Evolutionary conservation across 345 rosid genomes (phyloP).

Genomic region (Capsella bursapastoris): DNA sequence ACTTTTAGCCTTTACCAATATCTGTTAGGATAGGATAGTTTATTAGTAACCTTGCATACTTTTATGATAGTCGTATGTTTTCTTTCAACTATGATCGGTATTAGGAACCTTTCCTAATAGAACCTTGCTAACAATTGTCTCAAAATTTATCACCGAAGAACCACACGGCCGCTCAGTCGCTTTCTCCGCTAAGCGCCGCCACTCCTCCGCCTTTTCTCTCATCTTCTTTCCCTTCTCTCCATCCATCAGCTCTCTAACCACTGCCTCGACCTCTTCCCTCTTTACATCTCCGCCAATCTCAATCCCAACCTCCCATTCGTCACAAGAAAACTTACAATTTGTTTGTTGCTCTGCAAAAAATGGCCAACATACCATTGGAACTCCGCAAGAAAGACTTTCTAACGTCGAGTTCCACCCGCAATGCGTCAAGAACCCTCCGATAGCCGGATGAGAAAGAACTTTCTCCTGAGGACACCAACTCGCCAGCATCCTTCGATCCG

Average conservation of each 20-base stretch:
- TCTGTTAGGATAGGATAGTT: too few relatives aligned
- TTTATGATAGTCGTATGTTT: neutral
- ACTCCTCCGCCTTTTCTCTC: slow-evolving; percentile 49
- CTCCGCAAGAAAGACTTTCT: slow-evolving; percentile 52
- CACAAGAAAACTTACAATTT: slow-evolving; percentile 52
- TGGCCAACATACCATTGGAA: slow-evolving; percentile 63
- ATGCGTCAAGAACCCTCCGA: slow-evolving; percentile 61
- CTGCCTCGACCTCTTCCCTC: slow-evolving; percentile 52
- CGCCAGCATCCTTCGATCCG: slow-evolving; percentile 45
- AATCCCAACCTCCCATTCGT: slow-evolving; percentile 60
- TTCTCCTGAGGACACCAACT: slow-evolving; percentile 64
- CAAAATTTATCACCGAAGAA: slow-evolving; percentile 45
- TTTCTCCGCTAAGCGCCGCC: slow-evolving; percentile 43
- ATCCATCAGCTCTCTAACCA: slow-evolving; percentile 56
- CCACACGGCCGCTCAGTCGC: slow-evolving; percentile 35
- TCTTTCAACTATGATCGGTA: neutral
- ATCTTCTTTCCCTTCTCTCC: slow-evolving; percentile 54
- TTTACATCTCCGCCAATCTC: slow-evolving; percentile 57
- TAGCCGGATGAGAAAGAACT: slow-evolving; percentile 52
- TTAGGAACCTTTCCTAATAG: slow-evolving; percentile 31
- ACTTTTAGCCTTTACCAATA: too few relatives aligned
- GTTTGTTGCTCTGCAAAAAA: slow-evolving; percentile 65
- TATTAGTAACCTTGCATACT: neutral
- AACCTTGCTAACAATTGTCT: slow-evolving; percentile 38
- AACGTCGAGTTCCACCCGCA: slow-evolving; percentile 68